Percentiles rank a stretch among this genome's conserved stretches.
phyloP scores from a whole-genome alignment of 2,329 filamentous ascomycete species.

The Fusarium marasasianum region DNA sequence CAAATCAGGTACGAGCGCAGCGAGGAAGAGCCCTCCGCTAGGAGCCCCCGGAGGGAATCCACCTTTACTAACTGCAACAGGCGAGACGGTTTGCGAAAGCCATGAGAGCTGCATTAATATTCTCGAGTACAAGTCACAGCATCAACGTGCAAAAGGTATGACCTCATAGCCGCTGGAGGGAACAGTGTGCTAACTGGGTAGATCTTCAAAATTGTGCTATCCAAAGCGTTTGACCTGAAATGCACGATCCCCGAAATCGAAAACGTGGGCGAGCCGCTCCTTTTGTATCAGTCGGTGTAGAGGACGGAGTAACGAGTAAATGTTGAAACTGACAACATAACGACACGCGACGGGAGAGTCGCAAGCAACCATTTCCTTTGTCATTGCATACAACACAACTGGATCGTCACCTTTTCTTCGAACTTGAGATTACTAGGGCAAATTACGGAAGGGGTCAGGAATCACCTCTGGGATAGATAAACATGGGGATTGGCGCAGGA shows the following conservation, averaged over 20 bases:
- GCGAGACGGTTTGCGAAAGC: conserved; percentile 96
- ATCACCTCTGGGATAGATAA: conserved; percentile 37
- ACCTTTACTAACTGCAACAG: conserved; percentile 55
- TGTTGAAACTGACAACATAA: conserved; percentile 38
- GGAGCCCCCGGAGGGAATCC: background rate
- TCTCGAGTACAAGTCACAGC: conserved; percentile 98
- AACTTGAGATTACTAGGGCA: conserved; percentile 33
- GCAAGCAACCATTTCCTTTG: conserved; percentile 35
- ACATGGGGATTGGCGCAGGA: conserved; percentile 31
- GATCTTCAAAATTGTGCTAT: conserved; percentile 99
- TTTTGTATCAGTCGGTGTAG: conserved; percentile 80
- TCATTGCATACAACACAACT: conserved; percentile 32
- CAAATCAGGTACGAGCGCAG: conserved; percentile 76
- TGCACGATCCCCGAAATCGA: conserved; percentile 99
- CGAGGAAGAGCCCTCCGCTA: background rate
- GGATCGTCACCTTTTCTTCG: conserved; percentile 36
- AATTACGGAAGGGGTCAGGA: conserved; percentile 37
- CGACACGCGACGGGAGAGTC: conserved; percentile 24
- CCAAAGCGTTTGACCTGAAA: conserved; percentile 97
- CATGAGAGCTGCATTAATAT: conserved; percentile 97
- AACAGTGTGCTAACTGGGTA: conserved; percentile 48
- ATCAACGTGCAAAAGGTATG: conserved; percentile 97
- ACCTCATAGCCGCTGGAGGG: background rate
- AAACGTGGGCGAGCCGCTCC: conserved; percentile 93
- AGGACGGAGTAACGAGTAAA: conserved; percentile 28